These are phyloP conservation scores for Meredithiella fracta DNA, from an alignment of 2,329 filamentous ascomycete species.

Conservation along the genomic window DNA sequence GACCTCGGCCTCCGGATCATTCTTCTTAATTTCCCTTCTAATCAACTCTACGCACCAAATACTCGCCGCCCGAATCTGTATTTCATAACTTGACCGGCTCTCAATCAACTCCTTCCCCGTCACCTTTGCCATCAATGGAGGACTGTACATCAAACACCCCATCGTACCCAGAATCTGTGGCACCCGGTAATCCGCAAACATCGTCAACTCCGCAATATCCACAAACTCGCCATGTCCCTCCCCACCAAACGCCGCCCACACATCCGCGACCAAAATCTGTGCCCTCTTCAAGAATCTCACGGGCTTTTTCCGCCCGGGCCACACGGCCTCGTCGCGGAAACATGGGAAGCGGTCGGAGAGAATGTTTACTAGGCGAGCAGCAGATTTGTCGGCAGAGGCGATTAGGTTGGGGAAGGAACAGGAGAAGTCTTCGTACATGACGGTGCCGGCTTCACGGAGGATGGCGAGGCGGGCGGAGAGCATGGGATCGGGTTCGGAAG, in stretches of 20 bases:
- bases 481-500: constrained; percentile 73
- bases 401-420: constrained; percentile 61
- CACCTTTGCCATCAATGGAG: constrained; percentile 57
- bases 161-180: constrained; percentile 81
- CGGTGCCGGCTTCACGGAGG: constrained; percentile 63
- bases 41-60: constrained; percentile 95
- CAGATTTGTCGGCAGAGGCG: constrained; percentile 57
- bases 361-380: constrained; percentile 70
- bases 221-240: constrained; percentile 61
- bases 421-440: constrained; percentile 66
- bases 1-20: constrained; percentile 52
- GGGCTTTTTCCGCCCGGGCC: constrained; percentile 49
- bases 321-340: constrained; percentile 67
- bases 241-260: constrained; percentile 92
- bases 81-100: constrained; percentile 60
- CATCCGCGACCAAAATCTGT: constrained; percentile 86
- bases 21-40: constrained; percentile 56
- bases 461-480: constrained; percentile 62
- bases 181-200: constrained; percentile 96
- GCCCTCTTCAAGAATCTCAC: constrained; percentile 84
- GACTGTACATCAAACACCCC: constrained; percentile 71
- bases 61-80: constrained; percentile 77
- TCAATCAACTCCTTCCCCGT: constrained; percentile 46
- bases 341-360: constrained; percentile 68
- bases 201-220: constrained; percentile 91